Evolutionary conservation across 2,329 filamentous ascomycete genomes (phyloP), one percentile per base, ranked within the genome.

Genomic region (Cercospora sojina): DNA sequence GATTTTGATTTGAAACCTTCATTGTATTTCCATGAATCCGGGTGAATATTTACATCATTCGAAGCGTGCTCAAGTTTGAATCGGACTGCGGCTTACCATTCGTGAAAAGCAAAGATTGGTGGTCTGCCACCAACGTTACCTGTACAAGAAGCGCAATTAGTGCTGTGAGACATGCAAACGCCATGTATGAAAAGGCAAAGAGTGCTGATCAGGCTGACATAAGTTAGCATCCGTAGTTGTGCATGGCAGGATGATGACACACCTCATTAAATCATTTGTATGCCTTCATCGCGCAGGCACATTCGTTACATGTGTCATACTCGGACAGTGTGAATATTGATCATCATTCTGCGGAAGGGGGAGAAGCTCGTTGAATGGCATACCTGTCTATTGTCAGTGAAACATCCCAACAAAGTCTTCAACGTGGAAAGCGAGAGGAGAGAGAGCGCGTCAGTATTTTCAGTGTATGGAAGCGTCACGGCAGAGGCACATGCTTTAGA

Each of bases 311-410:
- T 76, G 77, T 79, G 78, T 78, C 79, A 79, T 79, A 82, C 81
- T 89, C 87, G 87, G 87, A 88, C 86, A 89, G 87, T 88, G 87
- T 89, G 87, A 89, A 89, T 55, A 55, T 20, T 55, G 51, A 55
- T 55, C 51, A 59, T 59, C 57, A 59, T 43, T 59, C 31, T 38
- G 55, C 55, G 23, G 18, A 25, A 27, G 43, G 1, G 4, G 4
- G 31, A 59, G 35, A 25, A 41, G 31, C 27, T 38, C 25, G 23
- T 29, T 31, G 16, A 38, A 49, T 6, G 18, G 43, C 43, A 49
- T 49, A 49, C 43, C 43, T 49, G 43, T 13, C 43, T 18, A 20
- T 5, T 1, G 43, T 49, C 18, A 49, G 43, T 23, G 5, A 49
- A 23, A 49, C 43, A 49, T 49, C 10, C 3, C 18, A 9, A 23